These are phyloP conservation scores for Pseudomonodictys pantanalensis DNA, from an alignment of 495 filamentous ascomycete genomes.

Conservation along the genomic window DNA sequence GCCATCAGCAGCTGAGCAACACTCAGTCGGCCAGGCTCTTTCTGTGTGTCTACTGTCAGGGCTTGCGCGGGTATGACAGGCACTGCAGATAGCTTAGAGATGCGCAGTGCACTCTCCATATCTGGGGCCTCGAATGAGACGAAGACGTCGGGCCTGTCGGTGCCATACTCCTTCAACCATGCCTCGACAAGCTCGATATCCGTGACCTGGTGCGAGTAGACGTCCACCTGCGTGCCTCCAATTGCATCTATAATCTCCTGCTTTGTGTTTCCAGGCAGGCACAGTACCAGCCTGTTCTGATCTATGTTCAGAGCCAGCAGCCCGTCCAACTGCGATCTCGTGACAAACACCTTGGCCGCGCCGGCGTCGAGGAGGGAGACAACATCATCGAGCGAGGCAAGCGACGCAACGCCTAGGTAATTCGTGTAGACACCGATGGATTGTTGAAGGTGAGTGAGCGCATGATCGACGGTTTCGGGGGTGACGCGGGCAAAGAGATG, in stretches of 20 bases:
- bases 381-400: constrained; percentile 66
- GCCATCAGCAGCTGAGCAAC: constrained; percentile 68
- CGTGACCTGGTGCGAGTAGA: constrained; percentile 48
- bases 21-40: constrained; percentile 56
- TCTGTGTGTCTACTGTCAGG: constrained; percentile 59
- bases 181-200: constrained; percentile 44
- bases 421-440: constrained; percentile 64
- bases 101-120: constrained; percentile 46
- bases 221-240: constrained; percentile 48
- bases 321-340: constrained; percentile 54
- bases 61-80: constrained; percentile 71
- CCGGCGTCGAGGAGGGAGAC: constrained; percentile 80
- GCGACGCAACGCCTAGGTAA: constrained; percentile 72
- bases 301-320: constrained; percentile 55
- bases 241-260: constrained; percentile 56
- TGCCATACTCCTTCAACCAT: constrained; percentile 47
- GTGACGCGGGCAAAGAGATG: constrained; percentile 67
- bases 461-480: constrained; percentile 55
- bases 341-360: constrained; percentile 81
- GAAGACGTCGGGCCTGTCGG: constrained; percentile 46
- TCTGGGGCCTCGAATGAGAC: constrained; percentile 50
- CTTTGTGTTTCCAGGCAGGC: constrained; percentile 42
- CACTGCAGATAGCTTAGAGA: constrained; percentile 59
- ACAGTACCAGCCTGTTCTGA: constrained; percentile 54
- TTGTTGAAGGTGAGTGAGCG: constrained; percentile 64